These are phyloP conservation scores for Mycena maculata DNA, from an alignment of 768 basidiomycete genomes.

Conservation along the genomic window DNA sequence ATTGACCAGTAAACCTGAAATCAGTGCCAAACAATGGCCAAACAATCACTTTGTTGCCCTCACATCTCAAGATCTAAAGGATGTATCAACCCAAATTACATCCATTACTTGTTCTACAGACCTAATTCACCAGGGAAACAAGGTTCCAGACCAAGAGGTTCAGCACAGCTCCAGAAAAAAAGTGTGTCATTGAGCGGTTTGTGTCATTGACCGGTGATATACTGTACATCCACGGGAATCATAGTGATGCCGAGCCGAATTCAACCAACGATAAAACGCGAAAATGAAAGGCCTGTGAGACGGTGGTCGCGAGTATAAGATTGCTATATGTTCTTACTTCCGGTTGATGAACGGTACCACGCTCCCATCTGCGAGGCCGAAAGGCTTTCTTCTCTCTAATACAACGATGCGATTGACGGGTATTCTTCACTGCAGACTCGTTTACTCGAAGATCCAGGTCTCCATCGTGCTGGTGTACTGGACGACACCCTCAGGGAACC, in stretches of 20 bases:
- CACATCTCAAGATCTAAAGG: too few species aligned
- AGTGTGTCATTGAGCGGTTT: too few species aligned
- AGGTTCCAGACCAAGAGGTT: too few species aligned
- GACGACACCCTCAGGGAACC: conserved; percentile 90
- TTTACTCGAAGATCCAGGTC: conserved; percentile 84
- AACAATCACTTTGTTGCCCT: too few species aligned
- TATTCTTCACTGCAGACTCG: neutral
- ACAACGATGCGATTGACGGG: conserved; percentile 25
- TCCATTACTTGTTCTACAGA: too few species aligned
- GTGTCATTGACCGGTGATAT: too few species aligned
- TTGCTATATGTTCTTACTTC: neutral
- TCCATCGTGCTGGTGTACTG: conserved; percentile 77
- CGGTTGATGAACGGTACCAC: neutral
- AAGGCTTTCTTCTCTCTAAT: conserved; percentile 31
- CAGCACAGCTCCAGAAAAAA: too few species aligned
- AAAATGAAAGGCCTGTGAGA: conserved; percentile 30
- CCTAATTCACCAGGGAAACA: too few species aligned
- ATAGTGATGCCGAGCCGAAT: neutral
- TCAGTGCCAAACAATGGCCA: too few species aligned
- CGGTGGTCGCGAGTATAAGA: neutral
- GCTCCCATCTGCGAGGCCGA: neutral
- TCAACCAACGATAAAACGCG: conserved; percentile 22
- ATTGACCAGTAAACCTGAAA: too few species aligned
- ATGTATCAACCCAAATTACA: too few species aligned
- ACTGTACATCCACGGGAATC: conserved; percentile 24